phyloP scores from a whole-genome alignment of 2,329 filamentous ascomycete genomes.

The Arachnomyces sp. region DNA sequence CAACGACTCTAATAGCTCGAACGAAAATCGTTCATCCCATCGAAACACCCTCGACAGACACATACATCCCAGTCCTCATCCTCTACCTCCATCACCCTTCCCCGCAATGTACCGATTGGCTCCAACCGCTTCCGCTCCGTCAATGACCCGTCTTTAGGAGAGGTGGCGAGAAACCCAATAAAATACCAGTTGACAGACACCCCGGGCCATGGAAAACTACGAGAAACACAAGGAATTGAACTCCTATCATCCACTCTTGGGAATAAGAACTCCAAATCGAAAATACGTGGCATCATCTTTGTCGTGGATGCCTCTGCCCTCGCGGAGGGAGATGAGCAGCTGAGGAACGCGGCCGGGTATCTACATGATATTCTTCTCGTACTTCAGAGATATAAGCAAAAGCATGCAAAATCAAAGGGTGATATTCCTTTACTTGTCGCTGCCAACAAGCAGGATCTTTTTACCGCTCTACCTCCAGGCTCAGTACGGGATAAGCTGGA shows the following conservation, averaged over 20 bases:
- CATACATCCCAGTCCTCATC: constrained; percentile 58
- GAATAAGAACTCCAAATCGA: constrained; percentile 28
- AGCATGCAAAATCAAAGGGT: constrained; percentile 47
- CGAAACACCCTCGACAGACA: constrained; percentile 35
- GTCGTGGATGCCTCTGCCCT: constrained; percentile 76
- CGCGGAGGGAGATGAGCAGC: constrained; percentile 31
- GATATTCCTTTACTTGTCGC: constrained; percentile 72
- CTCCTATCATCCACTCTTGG: constrained; percentile 26
- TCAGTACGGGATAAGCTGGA: constrained; percentile 71
- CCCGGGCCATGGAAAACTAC: constrained; percentile 90
- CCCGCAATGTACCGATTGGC: constrained; percentile 43
- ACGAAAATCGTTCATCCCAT: constrained; percentile 27
- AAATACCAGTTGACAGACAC: constrained; percentile 57
- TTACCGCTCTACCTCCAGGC: constrained; percentile 76
- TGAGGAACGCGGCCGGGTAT: constrained; percentile 71
- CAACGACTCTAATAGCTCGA: constrained; percentile 30
- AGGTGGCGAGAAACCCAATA: constrained; percentile 28
- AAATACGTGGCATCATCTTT: constrained; percentile 69
- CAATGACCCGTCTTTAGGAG: constrained; percentile 60
- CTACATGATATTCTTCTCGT: constrained; percentile 81
- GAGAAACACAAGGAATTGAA: constrained; percentile 48
- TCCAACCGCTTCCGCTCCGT: constrained; percentile 59
- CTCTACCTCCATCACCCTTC: constrained; percentile 50
- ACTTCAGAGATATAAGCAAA: constrained; percentile 57
- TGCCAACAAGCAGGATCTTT: constrained; percentile 92